Evolutionary conservation across 2,329 filamentous ascomycete species (phyloP).

Genomic region (Fusarium globosum): DNA sequence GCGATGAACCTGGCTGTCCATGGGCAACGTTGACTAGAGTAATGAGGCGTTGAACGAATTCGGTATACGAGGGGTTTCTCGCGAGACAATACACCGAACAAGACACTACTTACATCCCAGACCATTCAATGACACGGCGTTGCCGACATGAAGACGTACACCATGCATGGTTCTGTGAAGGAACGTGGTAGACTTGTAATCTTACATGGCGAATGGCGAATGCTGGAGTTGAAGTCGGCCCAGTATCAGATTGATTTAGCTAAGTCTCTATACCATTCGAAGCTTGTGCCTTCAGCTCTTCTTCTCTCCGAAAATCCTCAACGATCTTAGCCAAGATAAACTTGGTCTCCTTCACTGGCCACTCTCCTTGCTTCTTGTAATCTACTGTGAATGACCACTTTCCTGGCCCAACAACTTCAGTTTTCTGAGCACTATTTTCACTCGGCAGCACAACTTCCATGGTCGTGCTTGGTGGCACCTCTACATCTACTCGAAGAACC

Average conservation of each 20-base stretch:
- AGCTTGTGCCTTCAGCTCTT: neutral
- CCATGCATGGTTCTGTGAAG: neutral
- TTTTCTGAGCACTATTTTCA: neutral
- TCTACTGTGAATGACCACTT: slow-evolving; percentile 28
- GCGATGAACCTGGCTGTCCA: neutral
- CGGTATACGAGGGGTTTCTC: neutral
- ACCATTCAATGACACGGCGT: neutral
- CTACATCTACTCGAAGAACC: slow-evolving; percentile 20
- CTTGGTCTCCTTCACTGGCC: slow-evolving; percentile 27
- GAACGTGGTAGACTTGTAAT: too few relatives aligned
- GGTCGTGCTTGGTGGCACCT: slow-evolving; percentile 26
- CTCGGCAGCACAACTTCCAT: slow-evolving; percentile 39
- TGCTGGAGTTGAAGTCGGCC: accelerated
- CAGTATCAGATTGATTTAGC: neutral
- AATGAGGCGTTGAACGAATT: neutral
- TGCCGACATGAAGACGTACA: neutral
- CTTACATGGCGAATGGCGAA: too few relatives aligned
- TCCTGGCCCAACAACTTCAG: slow-evolving; percentile 31
- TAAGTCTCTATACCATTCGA: neutral
- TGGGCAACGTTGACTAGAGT: neutral
- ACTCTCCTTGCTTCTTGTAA: neutral
- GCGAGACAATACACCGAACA: neutral
- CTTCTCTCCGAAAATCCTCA: neutral
- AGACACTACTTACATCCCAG: neutral
- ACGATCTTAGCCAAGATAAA: slow-evolving; percentile 6